These are phyloP conservation scores for Xylaria sp. DNA, from an alignment of 2,329 filamentous ascomycete species.

Conservation along the genomic window DNA sequence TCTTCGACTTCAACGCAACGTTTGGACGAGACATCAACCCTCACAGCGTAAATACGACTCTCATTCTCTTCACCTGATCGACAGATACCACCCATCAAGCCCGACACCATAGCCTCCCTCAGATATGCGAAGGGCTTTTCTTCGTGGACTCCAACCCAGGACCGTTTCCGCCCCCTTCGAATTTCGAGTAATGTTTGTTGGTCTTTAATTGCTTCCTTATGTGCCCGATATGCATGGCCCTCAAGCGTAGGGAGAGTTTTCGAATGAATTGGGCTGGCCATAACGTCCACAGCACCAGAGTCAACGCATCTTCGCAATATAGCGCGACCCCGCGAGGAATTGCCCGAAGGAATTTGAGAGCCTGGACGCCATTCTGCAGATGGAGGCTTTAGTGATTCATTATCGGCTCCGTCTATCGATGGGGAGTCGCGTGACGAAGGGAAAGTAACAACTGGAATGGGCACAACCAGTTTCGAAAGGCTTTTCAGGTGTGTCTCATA, in stretches of 20 bases:
- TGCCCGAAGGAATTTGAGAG: slow-evolving; percentile 48
- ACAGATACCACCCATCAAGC: slow-evolving; percentile 89
- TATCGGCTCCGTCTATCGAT: slow-evolving; percentile 48
- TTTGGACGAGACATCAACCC: slow-evolving; percentile 74
- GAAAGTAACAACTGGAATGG: slow-evolving; percentile 64
- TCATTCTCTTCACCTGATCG: slow-evolving; percentile 71
- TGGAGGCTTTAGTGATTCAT: slow-evolving; percentile 38
- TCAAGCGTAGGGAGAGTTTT: slow-evolving; percentile 80
- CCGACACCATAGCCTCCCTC: slow-evolving; percentile 92
- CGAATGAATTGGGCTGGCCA: slow-evolving; percentile 80
- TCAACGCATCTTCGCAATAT: slow-evolving; percentile 80
- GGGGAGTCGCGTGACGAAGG: slow-evolving; percentile 48
- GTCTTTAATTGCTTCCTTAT: slow-evolving; percentile 79
- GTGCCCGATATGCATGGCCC: slow-evolving; percentile 84
- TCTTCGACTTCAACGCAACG: slow-evolving; percentile 73
- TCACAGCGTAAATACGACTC: slow-evolving; percentile 70
- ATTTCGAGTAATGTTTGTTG: slow-evolving; percentile 77
- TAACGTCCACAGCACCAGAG: slow-evolving; percentile 85
- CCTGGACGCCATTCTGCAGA: slow-evolving; percentile 45
- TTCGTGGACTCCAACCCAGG: slow-evolving; percentile 89
- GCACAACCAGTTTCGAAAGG: slow-evolving; percentile 66
- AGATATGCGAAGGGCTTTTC: slow-evolving; percentile 89
- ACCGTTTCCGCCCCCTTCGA: slow-evolving; percentile 82
- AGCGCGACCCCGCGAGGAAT: slow-evolving; percentile 53
- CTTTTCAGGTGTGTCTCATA: slow-evolving; percentile 68